Evolutionary conservation across 2,329 filamentous ascomycete genomes (phyloP).

Genomic region (Aspergillus fumigatiaffinis): DNA sequence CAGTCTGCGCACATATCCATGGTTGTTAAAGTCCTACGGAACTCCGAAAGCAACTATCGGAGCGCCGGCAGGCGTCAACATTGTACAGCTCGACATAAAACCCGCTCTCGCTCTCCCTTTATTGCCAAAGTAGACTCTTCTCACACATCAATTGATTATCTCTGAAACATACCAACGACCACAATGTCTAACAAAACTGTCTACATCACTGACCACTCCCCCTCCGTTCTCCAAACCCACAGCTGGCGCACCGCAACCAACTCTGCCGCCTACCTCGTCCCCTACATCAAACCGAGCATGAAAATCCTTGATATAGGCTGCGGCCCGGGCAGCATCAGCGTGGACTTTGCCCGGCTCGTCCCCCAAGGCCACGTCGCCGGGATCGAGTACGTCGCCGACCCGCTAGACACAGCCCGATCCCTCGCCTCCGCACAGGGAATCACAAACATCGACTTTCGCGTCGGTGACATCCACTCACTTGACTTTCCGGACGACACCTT

Average conservation of each 20-base stretch:
- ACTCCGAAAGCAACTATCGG: too few species aligned
- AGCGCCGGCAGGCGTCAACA: too few species aligned
- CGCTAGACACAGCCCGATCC: constrained; percentile 30
- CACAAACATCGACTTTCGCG: constrained; percentile 32
- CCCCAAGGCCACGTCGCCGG: constrained; percentile 37
- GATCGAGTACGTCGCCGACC: constrained; percentile 30
- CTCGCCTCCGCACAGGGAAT: constrained; percentile 27
- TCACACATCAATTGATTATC: constrained; percentile 13
- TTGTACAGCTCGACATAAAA: background rate
- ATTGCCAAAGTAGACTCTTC: constrained; percentile 14
- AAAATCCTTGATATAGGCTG: constrained; percentile 45
- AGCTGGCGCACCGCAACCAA: constrained; percentile 33
- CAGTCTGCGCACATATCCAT: constrained; percentile 29
- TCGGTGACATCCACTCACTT: constrained; percentile 42
- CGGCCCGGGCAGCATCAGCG: constrained; percentile 43
- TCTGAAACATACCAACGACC: constrained; percentile 10
- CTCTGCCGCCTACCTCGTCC: constrained; percentile 39
- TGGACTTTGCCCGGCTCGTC: constrained; percentile 37
- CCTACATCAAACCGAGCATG: constrained; percentile 32
- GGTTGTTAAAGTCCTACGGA: constrained; percentile 11
- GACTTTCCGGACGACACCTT: constrained; percentile 46
- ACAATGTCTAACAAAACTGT: constrained; percentile 11
- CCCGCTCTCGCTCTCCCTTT: background rate
- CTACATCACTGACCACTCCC: constrained; percentile 40
- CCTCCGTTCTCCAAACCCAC: constrained; percentile 34